phyloP scores from a whole-genome alignment of 345 rosid species.

The Eutrema heterophyllum region DNA sequence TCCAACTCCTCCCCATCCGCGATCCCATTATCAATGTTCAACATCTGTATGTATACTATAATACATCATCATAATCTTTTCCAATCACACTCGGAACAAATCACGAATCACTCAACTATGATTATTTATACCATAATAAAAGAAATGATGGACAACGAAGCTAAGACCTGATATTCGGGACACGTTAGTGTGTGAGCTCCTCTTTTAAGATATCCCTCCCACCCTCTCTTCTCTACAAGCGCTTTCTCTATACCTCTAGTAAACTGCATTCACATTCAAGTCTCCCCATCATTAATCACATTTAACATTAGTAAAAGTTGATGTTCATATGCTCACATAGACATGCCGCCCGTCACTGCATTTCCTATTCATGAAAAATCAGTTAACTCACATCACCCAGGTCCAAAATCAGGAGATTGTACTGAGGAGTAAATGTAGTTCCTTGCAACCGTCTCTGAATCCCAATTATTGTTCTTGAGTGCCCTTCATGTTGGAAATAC shows the following conservation, averaged over 20 bases:
- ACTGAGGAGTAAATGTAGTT: slow-evolving; percentile 36
- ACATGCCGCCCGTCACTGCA: neutral
- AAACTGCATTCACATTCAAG: slow-evolving; percentile 36
- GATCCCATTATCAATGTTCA: slow-evolving; percentile 68
- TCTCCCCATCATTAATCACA: neutral
- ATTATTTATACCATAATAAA: neutral
- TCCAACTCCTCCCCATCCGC: slow-evolving; percentile 62
- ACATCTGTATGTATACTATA: slow-evolving; percentile 39
- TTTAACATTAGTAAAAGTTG: neutral
- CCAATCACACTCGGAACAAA: neutral
- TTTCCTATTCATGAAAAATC: neutral
- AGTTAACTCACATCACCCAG: slow-evolving; percentile 57
- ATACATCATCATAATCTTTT: neutral
- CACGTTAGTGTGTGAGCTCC: slow-evolving; percentile 65
- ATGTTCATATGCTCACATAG: neutral
- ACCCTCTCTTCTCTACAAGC: slow-evolving; percentile 46
- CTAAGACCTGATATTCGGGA: slow-evolving; percentile 68
- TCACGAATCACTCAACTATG: no score
- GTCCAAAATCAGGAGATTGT: slow-evolving; percentile 64
- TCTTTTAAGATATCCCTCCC: slow-evolving; percentile 69
- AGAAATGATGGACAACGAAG: neutral
- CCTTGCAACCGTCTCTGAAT: slow-evolving; percentile 49
- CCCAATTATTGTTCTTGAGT: slow-evolving; percentile 74
- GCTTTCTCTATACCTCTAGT: slow-evolving; percentile 57
- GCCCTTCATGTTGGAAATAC: slow-evolving; percentile 86